A percentile compares a stretch with the other conserved stretches of the same genome.
Conservation (phyloP, 805 yeast genomes). For the Teunomyces panamensis region DNA sequence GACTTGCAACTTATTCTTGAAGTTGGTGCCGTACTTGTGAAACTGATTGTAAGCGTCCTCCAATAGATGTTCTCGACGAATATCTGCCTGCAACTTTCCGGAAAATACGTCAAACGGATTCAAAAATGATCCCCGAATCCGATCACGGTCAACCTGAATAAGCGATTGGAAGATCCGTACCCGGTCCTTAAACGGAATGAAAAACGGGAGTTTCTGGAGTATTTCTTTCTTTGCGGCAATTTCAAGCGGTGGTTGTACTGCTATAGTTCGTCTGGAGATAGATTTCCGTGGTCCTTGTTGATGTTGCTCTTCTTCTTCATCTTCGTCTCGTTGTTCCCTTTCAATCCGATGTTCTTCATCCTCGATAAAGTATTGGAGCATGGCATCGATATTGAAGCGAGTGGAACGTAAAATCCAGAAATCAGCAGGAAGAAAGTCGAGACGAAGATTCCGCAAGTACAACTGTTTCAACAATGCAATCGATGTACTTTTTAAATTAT, state of each 20-base stretch:
- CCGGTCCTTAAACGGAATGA: conserved; percentile 71
- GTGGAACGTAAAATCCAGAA: conserved; percentile 52
- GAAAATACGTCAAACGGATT: conserved; percentile 9
- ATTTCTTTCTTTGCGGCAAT: conserved; percentile 42
- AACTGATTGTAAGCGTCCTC: conserved; percentile 72
- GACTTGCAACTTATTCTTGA: conserved; percentile 62
- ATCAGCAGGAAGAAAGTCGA: conserved; percentile 43
- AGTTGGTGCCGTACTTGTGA: conserved; percentile 46
- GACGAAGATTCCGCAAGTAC: conserved; percentile 62
- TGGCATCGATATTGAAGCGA: conserved; percentile 30
- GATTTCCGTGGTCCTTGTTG: background rate
- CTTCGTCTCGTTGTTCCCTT: conserved; percentile 13
- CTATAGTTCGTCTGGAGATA: background rate
- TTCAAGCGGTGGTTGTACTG: background rate
- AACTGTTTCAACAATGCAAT: conserved; percentile 61
- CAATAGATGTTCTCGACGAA: conserved; percentile 67
- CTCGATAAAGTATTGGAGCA: conserved; percentile 37
- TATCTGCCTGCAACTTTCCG: conserved; percentile 42
- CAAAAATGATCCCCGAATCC: background rate
- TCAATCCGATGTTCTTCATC: conserved; percentile 38
- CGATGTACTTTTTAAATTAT: conserved; percentile 31
- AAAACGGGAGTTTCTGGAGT: conserved; percentile 68
- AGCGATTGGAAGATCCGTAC: conserved; percentile 69
- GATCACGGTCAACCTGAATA: conserved; percentile 50
- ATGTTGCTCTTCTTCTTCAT: conserved; percentile 1